phyloP scores from a whole-genome alignment of 169 alveolate genomes.

The Cryptosporidium tyzzeri region DNA sequence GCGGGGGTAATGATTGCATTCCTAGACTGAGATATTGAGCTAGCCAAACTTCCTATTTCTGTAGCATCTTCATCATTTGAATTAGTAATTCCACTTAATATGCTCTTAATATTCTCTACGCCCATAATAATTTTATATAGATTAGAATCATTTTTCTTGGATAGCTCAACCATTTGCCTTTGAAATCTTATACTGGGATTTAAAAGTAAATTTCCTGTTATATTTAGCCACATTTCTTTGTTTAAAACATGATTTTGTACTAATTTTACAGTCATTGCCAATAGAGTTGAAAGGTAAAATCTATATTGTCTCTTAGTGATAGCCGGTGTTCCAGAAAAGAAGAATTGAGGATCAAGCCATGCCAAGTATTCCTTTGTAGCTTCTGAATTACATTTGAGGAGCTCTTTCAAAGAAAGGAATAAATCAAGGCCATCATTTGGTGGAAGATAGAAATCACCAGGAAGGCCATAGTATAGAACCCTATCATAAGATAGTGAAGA shows the following conservation, averaged over 20 bases:
- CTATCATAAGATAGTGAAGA: conserved; percentile 55
- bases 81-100: background rate
- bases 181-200: conserved; percentile 60
- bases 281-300: conserved; percentile 64
- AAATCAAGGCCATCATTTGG: conserved; percentile 74
- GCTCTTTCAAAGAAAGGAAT: conserved; percentile 38
- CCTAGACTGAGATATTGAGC: conserved; percentile 26
- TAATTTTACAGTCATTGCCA: conserved; percentile 19
- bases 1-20: conserved; percentile 29
- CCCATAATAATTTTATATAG: conserved; percentile 47
- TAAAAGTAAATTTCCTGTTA: conserved; percentile 24
- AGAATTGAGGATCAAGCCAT: conserved; percentile 80
- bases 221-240: conserved; percentile 55
- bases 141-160: conserved; percentile 39
- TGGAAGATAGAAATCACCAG: conserved; percentile 77
- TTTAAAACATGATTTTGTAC: conserved; percentile 27
- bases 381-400: conserved; percentile 17
- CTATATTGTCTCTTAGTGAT: conserved; percentile 87
- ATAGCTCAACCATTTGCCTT: conserved; percentile 44
- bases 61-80: background rate
- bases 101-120: conserved; percentile 20
- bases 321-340: conserved; percentile 82
- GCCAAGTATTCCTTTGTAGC: conserved; percentile 74
- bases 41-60: conserved; percentile 4
- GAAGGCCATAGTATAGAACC: conserved; percentile 75